phyloP scores from a whole-genome alignment of 2,329 filamentous ascomycete genomes.

The Lasiodiplodia gonubiensis region DNA sequence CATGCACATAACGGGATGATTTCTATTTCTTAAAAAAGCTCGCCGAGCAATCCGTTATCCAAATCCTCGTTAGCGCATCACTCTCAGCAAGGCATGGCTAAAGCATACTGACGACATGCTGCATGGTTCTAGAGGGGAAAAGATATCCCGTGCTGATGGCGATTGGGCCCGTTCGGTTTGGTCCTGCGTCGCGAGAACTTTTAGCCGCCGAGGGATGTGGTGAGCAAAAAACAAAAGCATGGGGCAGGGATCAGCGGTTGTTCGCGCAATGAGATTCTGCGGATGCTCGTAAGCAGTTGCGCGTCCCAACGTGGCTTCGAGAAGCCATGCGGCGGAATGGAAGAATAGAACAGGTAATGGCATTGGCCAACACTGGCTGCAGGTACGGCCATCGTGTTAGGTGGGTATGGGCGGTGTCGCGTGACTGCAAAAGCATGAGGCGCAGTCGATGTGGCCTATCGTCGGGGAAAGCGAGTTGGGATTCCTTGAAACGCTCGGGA shows the following conservation, averaged over 20 bases:
- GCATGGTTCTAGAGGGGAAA: not conserved
- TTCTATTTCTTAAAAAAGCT: no score
- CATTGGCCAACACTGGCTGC: not conserved
- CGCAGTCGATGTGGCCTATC: not conserved
- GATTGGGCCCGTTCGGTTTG: not conserved
- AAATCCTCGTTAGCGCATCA: no score
- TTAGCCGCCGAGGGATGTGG: not conserved
- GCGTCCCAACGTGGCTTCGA: not conserved
- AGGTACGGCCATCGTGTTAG: not conserved
- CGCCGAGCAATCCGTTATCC: no score
- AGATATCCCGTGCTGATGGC: not conserved
- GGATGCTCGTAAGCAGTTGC: not conserved
- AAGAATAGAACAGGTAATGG: not conserved
- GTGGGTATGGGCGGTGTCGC: not conserved
- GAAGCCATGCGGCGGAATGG: not conserved
- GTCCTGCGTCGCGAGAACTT: not conserved
- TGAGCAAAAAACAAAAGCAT: not conserved
- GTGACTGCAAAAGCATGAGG: not conserved
- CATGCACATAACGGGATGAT: no score
- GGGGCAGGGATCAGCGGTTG: not conserved
- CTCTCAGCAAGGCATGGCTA: no score
- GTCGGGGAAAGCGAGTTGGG: not conserved
- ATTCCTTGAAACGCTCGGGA: not conserved
- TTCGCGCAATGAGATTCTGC: not conserved
- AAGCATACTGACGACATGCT: not conserved